Conservation (phyloP, 2,329 filamentous ascomycete genomes). For the Stachybotrys echinatus region DNA sequence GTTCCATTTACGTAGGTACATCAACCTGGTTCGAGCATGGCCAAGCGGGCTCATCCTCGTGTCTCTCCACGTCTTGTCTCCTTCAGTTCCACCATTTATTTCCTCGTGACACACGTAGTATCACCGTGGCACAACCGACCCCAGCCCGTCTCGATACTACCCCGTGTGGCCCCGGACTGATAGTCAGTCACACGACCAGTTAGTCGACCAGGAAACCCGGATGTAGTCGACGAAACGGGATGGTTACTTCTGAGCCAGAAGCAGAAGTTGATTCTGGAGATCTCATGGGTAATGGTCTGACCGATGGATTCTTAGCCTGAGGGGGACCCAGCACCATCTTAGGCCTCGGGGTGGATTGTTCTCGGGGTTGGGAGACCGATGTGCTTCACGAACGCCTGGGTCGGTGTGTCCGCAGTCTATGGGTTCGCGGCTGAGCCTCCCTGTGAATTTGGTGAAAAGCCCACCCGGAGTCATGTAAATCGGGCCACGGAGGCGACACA, state of each 20-base stretch:
- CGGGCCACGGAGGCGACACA: background rate
- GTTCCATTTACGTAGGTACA: background rate
- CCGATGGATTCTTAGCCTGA: background rate
- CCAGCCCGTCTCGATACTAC: background rate
- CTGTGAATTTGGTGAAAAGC: no score
- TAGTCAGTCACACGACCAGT: background rate
- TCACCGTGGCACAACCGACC: background rate
- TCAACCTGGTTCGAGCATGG: background rate
- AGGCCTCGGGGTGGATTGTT: background rate
- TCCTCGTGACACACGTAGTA: background rate
- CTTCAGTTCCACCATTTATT: background rate
- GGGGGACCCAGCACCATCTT: background rate
- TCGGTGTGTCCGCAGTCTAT: no score
- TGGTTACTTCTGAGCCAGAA: background rate
- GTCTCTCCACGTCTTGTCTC: background rate
- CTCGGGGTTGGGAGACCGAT: background rate
- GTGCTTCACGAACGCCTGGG: background rate
- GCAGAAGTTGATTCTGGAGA: background rate
- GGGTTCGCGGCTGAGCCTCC: no score
- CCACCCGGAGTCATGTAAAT: background rate
- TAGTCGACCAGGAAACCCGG: background rate
- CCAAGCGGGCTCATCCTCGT: background rate
- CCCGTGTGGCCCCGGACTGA: background rate
- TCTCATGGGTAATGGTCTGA: background rate
- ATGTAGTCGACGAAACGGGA: background rate